phyloP scores from a whole-genome alignment of 2,329 filamentous ascomycete genomes.

The Alternaria sp. region DNA sequence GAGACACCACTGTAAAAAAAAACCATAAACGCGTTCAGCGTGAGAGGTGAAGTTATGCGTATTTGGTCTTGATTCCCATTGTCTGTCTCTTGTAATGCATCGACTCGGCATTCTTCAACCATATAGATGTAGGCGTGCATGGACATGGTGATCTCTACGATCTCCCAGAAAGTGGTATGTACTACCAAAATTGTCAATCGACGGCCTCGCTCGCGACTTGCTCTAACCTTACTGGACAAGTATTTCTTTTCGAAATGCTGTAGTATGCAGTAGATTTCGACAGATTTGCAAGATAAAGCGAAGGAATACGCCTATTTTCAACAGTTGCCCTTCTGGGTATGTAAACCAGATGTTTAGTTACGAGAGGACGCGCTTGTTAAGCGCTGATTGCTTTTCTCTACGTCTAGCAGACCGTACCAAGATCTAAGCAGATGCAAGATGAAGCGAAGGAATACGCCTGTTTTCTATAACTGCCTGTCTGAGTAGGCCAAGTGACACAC shows the following conservation, averaged over 20 bases:
- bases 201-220: neutral
- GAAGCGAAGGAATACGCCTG: slow-evolving; percentile 18
- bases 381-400: slow-evolving; percentile 8
- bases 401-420: neutral
- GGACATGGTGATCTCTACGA: neutral
- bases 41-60: neutral
- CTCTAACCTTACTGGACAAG: neutral
- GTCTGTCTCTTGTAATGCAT: no score
- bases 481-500: slow-evolving; percentile 3
- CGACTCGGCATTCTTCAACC: neutral
- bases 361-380: neutral
- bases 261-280: neutral
- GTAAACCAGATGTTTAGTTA: neutral
- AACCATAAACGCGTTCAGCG: no score
- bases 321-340: slow-evolving; percentile 8
- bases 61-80: neutral
- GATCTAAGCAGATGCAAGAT: slow-evolving; percentile 11
- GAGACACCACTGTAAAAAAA: neutral
- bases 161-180: neutral
- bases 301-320: slow-evolving; percentile 18
- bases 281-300: slow-evolving; percentile 11
- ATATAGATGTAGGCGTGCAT: neutral
- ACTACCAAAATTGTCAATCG: neutral
- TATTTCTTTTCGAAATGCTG: neutral
- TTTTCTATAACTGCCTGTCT: slow-evolving; percentile 14